Base-by-base conservation (phyloP, 2,329 filamentous ascomycete genomes). In the Clarireedia paspali region DNA sequence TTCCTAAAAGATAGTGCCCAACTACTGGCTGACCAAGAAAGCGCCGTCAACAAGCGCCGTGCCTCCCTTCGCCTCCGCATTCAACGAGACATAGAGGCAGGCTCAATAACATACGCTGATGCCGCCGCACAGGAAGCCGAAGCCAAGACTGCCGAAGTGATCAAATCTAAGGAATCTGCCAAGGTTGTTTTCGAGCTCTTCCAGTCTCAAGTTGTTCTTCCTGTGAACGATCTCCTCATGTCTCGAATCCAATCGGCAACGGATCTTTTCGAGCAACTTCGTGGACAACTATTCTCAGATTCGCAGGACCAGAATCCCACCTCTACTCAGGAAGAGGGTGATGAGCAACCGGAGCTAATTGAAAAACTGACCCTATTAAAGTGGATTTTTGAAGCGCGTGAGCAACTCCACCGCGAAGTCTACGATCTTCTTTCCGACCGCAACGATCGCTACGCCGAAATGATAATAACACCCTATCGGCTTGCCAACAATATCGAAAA, bases 311-410 rank as follows among this genome's bases (percentile, higher is more conserved):
- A 64, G 47, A 82, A 84, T 60, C 87, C 91, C 0, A 92, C 95
- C 66, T 83, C 90, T 70, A 87, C 91, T 0, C 91, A 96, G 70
- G 91, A 96, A 70, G 92, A 96, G 73, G 92, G 94, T 17, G 92
- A 97, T 64, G 92, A 96, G 70, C 85, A 91, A 68, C 94, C 94
- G 0, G 94, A 99, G 71, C 78, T 97, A 0, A 76, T 97, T 2
- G 94, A 99, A 71, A 95, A 96, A 72, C 78, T 99, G 12, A 97
- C 92, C 0, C 81, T 96, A 48, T 78, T 97, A 14, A 99, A 97
- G 67, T 97, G 94, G 91, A 84, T 97, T 7, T 97, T 96, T 64
- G 94, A 99, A 70, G 87, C 88, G 1, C 85, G 91, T n/a, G 94
- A 99, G 72, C 79, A 82, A 47, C 77, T 97, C 7, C 87, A 97